Evolutionary conservation across 2,329 filamentous ascomycete species (phyloP), one percentile per base, ranked within the genome.

Genomic region (Phialocephala sp.): DNA sequence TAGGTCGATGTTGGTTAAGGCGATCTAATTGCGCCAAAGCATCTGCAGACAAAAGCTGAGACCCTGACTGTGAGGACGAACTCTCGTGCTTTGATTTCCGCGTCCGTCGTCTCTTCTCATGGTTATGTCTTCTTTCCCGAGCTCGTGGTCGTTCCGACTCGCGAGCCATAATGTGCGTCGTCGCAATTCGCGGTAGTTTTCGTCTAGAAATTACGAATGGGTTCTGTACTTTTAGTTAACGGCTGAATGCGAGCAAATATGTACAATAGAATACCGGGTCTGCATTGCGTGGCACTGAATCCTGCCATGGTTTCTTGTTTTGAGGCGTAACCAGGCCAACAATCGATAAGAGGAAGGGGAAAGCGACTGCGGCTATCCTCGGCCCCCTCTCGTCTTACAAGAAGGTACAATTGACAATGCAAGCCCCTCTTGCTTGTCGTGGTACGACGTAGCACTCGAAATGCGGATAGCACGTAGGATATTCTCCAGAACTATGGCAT

Each of bases 21-120:
- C 68, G 66, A 52, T 77, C 73, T 4, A 77, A 66, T 63, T 71
- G 72, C 18, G 73, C 70, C 45, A 77, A 39, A 5, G 76, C 71
- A 69, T 76, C 71, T 36, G 71, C 72, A 36, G 75, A 77, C 54
- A 77, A 58, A 22, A 69, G 62, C 47, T 76, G 73, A 24, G 72
- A 71, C 32, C 67, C 71, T 8, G 72, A 66, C 52, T 72, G 66
- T 14, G 74, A 74, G 18, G 70, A 64, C 22, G 70, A 57, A 1
- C 64, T 52, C 12, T 70, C 62, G 18, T 69, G 68, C 68, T 63
- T 69, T 20, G 71, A 50, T 66, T 69, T 72, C 41, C 70, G 62
- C 35, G 68, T 65, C 15, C 64, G 72, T 47, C 65, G 59, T 55
- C 65, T 69, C 58, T 71, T 67, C 4, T 66, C 66, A 52, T 68